phyloP scores from a whole-genome alignment of 768 basidiomycete genomes.

The Amanita fuliginea region DNA sequence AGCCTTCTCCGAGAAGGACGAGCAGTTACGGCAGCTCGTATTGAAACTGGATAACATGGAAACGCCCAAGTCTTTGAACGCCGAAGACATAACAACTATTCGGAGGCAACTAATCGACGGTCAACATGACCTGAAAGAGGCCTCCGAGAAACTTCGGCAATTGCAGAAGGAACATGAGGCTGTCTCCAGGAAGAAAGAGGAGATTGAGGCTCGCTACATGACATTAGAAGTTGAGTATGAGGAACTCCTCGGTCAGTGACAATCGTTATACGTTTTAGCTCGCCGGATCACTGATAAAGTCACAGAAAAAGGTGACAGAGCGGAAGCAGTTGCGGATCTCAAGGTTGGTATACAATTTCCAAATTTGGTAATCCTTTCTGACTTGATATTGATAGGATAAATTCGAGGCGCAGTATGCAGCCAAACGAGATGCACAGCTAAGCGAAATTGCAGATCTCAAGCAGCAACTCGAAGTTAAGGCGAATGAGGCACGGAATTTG shows the following conservation, averaged over 20 bases:
- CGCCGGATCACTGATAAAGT: conserved; percentile 2
- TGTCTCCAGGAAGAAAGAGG: conserved; percentile 69
- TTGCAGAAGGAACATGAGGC: conserved; percentile 91
- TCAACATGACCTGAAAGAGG: conserved; percentile 77
- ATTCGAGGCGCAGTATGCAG: conserved; percentile 87
- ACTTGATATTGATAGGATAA: conserved; percentile 49
- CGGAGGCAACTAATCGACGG: conserved; percentile 84
- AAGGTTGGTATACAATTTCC: conserved; percentile 44
- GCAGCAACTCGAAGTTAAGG: conserved; percentile 80
- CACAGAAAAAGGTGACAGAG: conserved; percentile 50
- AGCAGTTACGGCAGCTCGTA: conserved; percentile 77
- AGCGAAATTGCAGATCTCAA: conserved; percentile 80
- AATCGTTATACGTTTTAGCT: background rate
- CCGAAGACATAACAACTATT: conserved; percentile 73
- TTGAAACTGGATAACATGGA: conserved; percentile 79
- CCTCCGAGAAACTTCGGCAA: conserved; percentile 80
- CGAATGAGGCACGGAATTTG: conserved; percentile 74
- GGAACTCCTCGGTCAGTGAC: conserved; percentile 75
- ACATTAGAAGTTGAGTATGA: conserved; percentile 91
- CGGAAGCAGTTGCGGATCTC: conserved; percentile 63
- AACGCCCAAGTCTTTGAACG: conserved; percentile 47
- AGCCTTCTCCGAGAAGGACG: conserved; percentile 93
- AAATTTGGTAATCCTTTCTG: conserved; percentile 10
- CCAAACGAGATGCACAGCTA: conserved; percentile 82
- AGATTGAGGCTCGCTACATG: conserved; percentile 73